phyloP scores from a whole-genome alignment of 2,329 filamentous ascomycete genomes.

The Trichophyton mentagrophytes region DNA sequence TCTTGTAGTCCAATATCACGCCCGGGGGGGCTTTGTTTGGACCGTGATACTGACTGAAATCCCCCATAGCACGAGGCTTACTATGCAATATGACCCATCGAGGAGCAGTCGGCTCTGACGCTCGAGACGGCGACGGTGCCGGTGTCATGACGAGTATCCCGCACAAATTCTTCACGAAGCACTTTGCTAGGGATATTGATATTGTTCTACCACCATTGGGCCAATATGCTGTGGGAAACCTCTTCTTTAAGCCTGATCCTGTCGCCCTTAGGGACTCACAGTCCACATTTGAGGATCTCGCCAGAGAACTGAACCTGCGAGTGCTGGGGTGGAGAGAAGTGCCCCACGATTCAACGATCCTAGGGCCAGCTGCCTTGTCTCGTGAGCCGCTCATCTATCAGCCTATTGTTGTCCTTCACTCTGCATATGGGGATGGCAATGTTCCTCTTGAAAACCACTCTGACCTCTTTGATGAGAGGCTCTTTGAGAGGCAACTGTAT shows the following conservation, averaged over 20 bases:
- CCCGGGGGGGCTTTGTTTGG: neutral
- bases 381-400: slow-evolving; percentile 91
- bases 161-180: slow-evolving; percentile 96
- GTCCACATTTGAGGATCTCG: slow-evolving; percentile 85
- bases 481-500: slow-evolving; percentile 88
- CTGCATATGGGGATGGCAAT: slow-evolving; percentile 69
- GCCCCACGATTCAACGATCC: slow-evolving; percentile 80
- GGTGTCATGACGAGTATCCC: slow-evolving; percentile 99
- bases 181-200: slow-evolving; percentile 83
- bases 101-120: slow-evolving; percentile 94
- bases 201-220: slow-evolving; percentile 76
- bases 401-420: slow-evolving; percentile 81
- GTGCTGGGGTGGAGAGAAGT: slow-evolving; percentile 95
- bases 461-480: slow-evolving; percentile 66
- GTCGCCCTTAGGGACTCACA: slow-evolving; percentile 84
- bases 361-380: slow-evolving; percentile 84
- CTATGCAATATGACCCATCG: slow-evolving; percentile 99
- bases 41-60: neutral
- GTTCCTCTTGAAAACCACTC: slow-evolving; percentile 67
- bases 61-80: slow-evolving; percentile 60
- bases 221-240: slow-evolving; percentile 91
- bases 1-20: neutral
- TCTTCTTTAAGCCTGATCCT: slow-evolving; percentile 96
- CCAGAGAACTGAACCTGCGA: slow-evolving; percentile 72
- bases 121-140: slow-evolving; percentile 92